phyloP scores from a whole-genome alignment of 2,329 filamentous ascomycete genomes.

The Fusarium sp. region DNA sequence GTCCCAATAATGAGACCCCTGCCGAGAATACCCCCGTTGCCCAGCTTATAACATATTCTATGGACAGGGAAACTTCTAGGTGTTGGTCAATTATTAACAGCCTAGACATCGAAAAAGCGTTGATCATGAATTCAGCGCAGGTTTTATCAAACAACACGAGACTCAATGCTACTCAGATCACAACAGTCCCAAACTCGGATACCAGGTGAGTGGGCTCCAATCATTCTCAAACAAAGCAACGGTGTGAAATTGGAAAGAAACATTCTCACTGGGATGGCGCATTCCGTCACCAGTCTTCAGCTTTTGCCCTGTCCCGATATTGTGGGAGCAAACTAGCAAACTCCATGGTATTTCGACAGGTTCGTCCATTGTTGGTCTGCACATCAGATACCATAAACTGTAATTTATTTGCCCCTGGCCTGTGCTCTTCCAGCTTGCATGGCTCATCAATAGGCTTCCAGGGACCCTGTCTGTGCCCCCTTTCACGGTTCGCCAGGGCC shows the following conservation, averaged over 20 bases:
- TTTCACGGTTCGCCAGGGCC: constrained; percentile 14
- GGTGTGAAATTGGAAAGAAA: not conserved
- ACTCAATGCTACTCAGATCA: constrained; percentile 1
- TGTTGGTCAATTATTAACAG: not conserved
- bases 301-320: not conserved
- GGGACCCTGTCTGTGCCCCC: constrained; percentile 23
- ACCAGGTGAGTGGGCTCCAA: not conserved
- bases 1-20: not conserved
- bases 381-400: constrained; percentile 1
- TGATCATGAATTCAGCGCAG: not conserved
- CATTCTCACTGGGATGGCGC: not conserved
- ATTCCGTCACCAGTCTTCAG: constrained; percentile 8
- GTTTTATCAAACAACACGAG: not conserved
- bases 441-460: constrained; percentile 14
- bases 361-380: constrained; percentile 14
- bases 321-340: not conserved
- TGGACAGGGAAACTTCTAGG: not conserved
- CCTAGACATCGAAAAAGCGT: not conserved
- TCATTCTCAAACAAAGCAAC: not conserved
- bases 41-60: not conserved
- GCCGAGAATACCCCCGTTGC: not conserved
- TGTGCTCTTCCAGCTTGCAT: constrained; percentile 3
- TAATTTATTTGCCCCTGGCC: constrained; percentile 24
- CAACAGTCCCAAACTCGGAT: not conserved
- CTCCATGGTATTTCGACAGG: not conserved